Percentiles rank a stretch among this genome's conserved stretches.
Evolutionary conservation across 305 asterid species (phyloP).

Genomic region (Striga hermonthica): DNA sequence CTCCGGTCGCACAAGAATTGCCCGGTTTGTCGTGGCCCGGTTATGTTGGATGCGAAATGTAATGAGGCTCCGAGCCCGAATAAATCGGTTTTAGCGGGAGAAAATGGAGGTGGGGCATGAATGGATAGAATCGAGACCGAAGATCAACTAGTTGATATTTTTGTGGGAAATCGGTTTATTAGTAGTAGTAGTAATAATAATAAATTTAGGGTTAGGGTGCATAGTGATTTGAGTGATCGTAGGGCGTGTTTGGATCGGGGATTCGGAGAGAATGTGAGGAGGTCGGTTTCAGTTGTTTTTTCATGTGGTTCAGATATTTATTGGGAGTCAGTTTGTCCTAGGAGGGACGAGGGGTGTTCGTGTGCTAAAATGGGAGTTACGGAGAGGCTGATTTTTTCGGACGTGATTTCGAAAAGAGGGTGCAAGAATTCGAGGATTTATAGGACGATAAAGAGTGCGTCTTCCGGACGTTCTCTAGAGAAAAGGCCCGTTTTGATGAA

Average conservation of each 20-base stretch:
- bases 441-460: slow-evolving; percentile 46
- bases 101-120: not conserved
- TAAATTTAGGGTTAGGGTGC: slow-evolving; percentile 29
- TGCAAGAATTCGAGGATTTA: slow-evolving; percentile 32
- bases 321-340: not conserved
- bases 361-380: slow-evolving; percentile 7
- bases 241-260: slow-evolving; percentile 31
- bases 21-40: slow-evolving; percentile 75
- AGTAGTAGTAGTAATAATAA: not conserved
- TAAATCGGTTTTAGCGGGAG: slow-evolving; percentile 7
- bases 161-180: not conserved
- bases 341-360: slow-evolving; percentile 42
- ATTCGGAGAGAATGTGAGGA: slow-evolving; percentile 37
- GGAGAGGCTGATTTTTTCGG: slow-evolving; percentile 24
- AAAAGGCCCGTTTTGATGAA: slow-evolving; percentile 52
- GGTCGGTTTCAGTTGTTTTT: slow-evolving; percentile 62
- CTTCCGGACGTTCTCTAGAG: slow-evolving; percentile 44
- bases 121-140: not conserved
- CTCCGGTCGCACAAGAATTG: slow-evolving; percentile 62
- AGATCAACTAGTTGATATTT: not conserved
- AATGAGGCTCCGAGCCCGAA: not conserved
- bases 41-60: slow-evolving; percentile 12
- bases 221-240: slow-evolving; percentile 45
- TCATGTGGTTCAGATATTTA: slow-evolving; percentile 33
- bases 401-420: not conserved